phyloP scores from a whole-genome alignment of 75 land plant species.

The Pseudotsuga menziesii region DNA sequence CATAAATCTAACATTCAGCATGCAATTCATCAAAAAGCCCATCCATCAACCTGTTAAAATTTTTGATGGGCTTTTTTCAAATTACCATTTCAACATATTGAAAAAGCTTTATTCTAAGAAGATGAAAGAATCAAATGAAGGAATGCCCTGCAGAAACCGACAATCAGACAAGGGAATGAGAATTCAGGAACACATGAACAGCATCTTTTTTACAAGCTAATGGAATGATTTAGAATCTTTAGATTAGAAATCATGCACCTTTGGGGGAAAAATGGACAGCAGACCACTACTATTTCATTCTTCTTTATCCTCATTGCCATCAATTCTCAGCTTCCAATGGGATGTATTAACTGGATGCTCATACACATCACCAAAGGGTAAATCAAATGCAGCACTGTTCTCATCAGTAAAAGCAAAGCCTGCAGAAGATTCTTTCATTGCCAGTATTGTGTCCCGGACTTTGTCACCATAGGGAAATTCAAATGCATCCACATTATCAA shows the following conservation, averaged over 20 bases:
- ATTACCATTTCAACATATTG: background rate
- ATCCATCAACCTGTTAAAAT: background rate
- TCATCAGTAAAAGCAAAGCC: background rate
- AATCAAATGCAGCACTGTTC: background rate
- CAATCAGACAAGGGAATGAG: background rate
- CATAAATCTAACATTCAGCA: background rate
- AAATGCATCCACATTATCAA: background rate
- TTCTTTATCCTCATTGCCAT: background rate
- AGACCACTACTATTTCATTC: background rate
- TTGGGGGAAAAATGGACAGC: background rate
- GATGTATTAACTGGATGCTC: background rate
- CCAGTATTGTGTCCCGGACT: conserved; percentile 9
- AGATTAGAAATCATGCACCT: background rate
- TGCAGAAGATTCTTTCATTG: conserved; percentile 7
- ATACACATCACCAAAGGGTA: conserved; percentile 1
- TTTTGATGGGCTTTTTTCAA: background rate
- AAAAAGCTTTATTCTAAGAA: background rate
- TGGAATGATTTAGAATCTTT: too few relatives aligned
- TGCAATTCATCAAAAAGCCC: conserved; percentile 1
- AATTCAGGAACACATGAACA: background rate
- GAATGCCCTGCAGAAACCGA: conserved; percentile 6
- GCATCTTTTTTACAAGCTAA: background rate
- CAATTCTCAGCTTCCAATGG: background rate
- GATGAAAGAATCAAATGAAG: background rate
- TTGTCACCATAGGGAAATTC: background rate